phyloP scores from a whole-genome alignment of 73 alveolate genomes.

The Paramecium sexaurelia region DNA sequence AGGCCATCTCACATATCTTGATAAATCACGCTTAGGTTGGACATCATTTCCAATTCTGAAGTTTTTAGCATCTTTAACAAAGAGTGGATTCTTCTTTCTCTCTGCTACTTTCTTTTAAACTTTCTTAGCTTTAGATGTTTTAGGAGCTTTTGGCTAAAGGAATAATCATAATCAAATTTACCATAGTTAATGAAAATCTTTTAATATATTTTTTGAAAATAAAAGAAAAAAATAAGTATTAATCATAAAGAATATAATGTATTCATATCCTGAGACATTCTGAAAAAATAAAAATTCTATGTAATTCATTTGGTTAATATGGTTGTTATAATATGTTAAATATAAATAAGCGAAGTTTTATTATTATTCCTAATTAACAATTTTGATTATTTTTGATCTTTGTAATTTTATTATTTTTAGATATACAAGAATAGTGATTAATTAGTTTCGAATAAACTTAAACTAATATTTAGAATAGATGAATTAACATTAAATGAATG shows the following conservation, averaged over 20 bases:
- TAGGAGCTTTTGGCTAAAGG: constrained; percentile 50
- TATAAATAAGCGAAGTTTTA: too few species aligned
- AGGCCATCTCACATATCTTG: constrained; percentile 98
- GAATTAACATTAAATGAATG: too few species aligned
- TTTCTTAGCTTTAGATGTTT: constrained; percentile 66
- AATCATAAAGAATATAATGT: not conserved
- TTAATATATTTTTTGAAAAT: constrained; percentile 27
- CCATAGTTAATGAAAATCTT: constrained; percentile 41
- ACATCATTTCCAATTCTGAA: constrained; percentile 97
- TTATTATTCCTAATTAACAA: too few species aligned
- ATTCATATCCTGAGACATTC: not conserved
- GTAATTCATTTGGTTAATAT: too few species aligned
- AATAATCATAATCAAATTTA: constrained; percentile 26
- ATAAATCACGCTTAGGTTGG: constrained; percentile 87
- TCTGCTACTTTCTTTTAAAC: constrained; percentile 41
- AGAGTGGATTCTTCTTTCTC: constrained; percentile 86
- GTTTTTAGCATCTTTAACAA: constrained; percentile 88
- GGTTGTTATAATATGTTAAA: too few species aligned
- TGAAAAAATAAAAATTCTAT: not conserved
- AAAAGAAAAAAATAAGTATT: not conserved
- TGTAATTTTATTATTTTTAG: too few species aligned
- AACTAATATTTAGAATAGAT: too few species aligned
- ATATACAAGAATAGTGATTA: too few species aligned
- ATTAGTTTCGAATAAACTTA: too few species aligned
- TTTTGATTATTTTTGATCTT: too few species aligned